Percentiles rank a stretch among this genome's conserved stretches.
These are phyloP conservation scores for Eucalyptus regnans DNA, from an alignment of 345 rosid species.

Conservation along the genomic window DNA sequence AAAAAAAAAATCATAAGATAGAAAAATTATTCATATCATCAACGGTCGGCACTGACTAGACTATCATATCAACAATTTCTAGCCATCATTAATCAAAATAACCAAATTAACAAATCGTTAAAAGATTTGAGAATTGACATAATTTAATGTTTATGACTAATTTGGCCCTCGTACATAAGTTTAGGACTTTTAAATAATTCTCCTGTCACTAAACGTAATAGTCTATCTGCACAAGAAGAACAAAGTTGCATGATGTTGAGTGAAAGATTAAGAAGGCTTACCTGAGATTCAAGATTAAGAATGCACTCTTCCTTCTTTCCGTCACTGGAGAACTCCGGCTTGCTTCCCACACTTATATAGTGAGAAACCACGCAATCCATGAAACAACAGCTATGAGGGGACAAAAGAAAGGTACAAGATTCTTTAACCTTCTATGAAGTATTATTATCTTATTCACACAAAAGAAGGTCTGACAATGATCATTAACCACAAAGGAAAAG, in stretches of 20 bases:
- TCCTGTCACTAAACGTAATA: background rate
- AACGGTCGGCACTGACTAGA: fast-evolving
- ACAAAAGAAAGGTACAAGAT: background rate
- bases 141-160: background rate
- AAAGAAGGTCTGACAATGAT: background rate
- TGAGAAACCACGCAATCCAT: background rate
- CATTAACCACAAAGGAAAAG: background rate
- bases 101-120: no score
- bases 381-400: background rate
- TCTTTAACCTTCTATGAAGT: background rate
- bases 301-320: background rate
- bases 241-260: background rate
- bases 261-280: background rate
- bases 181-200: no score
- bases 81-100: background rate
- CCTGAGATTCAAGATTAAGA: background rate
- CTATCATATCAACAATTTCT: background rate
- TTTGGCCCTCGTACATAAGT: background rate
- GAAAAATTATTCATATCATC: no score
- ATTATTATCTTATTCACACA: background rate
- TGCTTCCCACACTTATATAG: background rate
- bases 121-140: no score
- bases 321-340: background rate
- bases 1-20: background rate
- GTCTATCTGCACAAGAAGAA: background rate